phyloP scores from a whole-genome alignment of 2,329 filamentous ascomycete genomes.

The Alternaria metachromatica region DNA sequence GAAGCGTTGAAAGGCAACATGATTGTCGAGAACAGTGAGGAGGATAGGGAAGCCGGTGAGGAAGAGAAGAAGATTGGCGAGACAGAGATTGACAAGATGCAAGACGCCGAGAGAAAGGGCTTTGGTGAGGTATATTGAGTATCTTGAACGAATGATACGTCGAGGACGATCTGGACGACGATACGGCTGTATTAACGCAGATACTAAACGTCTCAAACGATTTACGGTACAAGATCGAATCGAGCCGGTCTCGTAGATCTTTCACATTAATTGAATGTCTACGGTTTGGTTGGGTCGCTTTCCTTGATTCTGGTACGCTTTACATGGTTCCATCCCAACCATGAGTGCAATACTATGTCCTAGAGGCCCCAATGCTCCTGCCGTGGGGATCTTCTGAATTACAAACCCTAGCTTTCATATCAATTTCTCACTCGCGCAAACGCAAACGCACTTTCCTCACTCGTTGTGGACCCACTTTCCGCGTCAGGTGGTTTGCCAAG shows the following conservation, averaged over 20 bases:
- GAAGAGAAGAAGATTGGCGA: slow-evolving; percentile 26
- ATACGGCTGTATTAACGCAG: background rate
- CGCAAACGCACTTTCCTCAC: background rate
- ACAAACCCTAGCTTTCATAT: no score
- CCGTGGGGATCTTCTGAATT: background rate
- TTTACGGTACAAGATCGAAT: background rate
- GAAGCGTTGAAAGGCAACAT: slow-evolving; percentile 46
- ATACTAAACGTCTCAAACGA: background rate
- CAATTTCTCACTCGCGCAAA: background rate
- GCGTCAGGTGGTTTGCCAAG: background rate
- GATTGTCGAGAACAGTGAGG: slow-evolving; percentile 40
- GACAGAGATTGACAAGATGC: slow-evolving; percentile 39
- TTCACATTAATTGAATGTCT: background rate
- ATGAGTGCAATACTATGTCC: background rate
- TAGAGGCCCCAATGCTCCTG: background rate
- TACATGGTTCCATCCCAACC: background rate
- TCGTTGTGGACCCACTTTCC: background rate
- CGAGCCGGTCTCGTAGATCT: background rate
- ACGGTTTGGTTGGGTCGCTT: background rate
- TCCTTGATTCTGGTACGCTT: background rate
- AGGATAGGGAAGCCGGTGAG: slow-evolving; percentile 25
- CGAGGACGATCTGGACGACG: background rate
- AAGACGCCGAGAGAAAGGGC: slow-evolving; percentile 38
- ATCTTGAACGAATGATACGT: background rate
- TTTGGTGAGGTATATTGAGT: slow-evolving; percentile 43